Conservation (phyloP, 345 rosid species). For the Camelina neglecta region DNA sequence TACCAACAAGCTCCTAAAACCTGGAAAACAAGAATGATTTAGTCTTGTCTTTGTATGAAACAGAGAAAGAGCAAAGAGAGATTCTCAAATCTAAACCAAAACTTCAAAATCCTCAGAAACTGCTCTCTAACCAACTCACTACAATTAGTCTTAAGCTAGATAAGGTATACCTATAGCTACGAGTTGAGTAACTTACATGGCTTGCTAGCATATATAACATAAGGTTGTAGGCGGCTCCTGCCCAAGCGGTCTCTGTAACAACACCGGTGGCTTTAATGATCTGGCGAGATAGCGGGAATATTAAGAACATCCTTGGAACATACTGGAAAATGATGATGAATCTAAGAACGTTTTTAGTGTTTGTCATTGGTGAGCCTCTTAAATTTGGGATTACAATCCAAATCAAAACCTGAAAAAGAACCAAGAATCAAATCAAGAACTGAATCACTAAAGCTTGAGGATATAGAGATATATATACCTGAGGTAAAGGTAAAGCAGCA, state of each 20-base stretch:
- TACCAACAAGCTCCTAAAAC: constrained; percentile 99
- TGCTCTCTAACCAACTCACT: not conserved
- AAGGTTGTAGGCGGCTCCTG: constrained; percentile 92
- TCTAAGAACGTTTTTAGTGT: constrained; percentile 84
- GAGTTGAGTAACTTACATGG: constrained; percentile 65
- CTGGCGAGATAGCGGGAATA: constrained; percentile 77
- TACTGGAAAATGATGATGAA: constrained; percentile 87
- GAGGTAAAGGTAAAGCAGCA: constrained; percentile 93
- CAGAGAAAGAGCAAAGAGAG: no score
- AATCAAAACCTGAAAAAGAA: constrained; percentile 69
- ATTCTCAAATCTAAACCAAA: no score
- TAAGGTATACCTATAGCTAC: not conserved
- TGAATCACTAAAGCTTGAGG: not conserved
- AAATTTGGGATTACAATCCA: constrained; percentile 81
- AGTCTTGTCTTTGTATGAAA: not conserved
- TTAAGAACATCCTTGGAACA: constrained; percentile 71
- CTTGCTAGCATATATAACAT: constrained; percentile 95
- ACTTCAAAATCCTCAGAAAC: not conserved
- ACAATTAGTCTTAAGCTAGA: not conserved
- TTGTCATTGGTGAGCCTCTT: constrained; percentile 71
- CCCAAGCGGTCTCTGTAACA: constrained; percentile 94
- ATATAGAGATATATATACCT: constrained; percentile 50
- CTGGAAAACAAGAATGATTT: constrained; percentile 39
- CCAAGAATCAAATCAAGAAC: not conserved
- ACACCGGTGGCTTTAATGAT: constrained; percentile 87